Conservation (phyloP, 106 monocot species). For the Phalaenopsis equestris region DNA sequence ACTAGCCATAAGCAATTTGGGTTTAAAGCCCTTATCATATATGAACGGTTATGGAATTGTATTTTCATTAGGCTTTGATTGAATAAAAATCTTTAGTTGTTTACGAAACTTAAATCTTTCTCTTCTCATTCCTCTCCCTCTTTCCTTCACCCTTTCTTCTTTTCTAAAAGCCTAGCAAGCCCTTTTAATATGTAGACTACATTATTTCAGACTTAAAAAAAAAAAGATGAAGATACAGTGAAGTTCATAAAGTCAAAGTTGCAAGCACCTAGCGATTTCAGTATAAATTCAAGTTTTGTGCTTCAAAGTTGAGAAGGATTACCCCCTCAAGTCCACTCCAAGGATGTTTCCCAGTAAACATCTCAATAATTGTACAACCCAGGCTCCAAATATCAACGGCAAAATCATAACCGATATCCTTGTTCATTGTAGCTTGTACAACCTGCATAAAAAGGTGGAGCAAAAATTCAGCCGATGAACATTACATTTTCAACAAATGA, state of each 20-base stretch:
- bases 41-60: too few species aligned
- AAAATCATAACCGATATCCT: slow-evolving; percentile 72
- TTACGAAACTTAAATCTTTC: too few species aligned
- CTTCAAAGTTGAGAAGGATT: slow-evolving; percentile 10
- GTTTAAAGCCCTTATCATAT: too few species aligned
- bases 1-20: too few species aligned
- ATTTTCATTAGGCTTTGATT: too few species aligned
- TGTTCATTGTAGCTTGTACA: slow-evolving; percentile 81
- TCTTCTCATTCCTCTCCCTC: too few species aligned
- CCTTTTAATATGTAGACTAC: background rate
- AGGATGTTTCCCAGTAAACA: slow-evolving; percentile 86
- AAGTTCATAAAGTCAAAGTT: background rate
- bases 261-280: background rate
- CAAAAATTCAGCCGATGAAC: background rate
- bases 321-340: slow-evolving; percentile 86
- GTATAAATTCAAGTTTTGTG: background rate
- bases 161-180: too few species aligned
- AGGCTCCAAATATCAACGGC: slow-evolving; percentile 98
- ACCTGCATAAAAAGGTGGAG: slow-evolving; percentile 33
- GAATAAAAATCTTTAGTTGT: too few species aligned
- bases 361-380: slow-evolving; percentile 95
- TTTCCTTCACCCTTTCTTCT: too few species aligned
- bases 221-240: too few species aligned
- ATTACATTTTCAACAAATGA: background rate
- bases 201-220: too few species aligned